These are phyloP conservation scores for Gloeostereum incarnatum DNA, from an alignment of 768 basidiomycete genomes.

Conservation along the genomic window DNA sequence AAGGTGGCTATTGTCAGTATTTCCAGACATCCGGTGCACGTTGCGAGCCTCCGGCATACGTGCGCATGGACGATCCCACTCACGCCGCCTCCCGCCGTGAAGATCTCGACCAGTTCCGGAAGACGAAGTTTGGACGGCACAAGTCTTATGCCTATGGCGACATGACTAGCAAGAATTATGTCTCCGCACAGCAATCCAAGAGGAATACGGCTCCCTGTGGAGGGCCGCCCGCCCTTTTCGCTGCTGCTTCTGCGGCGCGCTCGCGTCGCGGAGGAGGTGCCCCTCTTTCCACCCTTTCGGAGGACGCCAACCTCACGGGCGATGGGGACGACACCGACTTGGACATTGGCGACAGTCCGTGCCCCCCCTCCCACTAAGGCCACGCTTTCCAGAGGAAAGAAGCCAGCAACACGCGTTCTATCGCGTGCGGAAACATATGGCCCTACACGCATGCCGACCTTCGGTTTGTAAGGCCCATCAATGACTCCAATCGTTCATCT, in stretches of 20 bases:
- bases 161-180: conserved; percentile 29
- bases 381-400: conserved; percentile 47
- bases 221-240: conserved; percentile 47
- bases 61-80: conserved; percentile 91
- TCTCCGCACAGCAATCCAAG: conserved; percentile 36
- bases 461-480: not conserved
- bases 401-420: conserved; percentile 35
- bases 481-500: not conserved
- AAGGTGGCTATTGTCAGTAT: conserved; percentile 92
- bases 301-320: conserved; percentile 51
- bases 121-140: conserved; percentile 78
- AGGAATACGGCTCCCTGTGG: conserved; percentile 56
- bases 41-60: conserved; percentile 78
- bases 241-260: conserved; percentile 61
- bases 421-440: conserved; percentile 64
- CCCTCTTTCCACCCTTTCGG: conserved; percentile 51
- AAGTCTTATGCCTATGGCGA: conserved; percentile 95
- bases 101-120: conserved; percentile 89
- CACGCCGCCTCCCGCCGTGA: conserved; percentile 74
- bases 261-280: conserved; percentile 39
- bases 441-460: conserved; percentile 39
- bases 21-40: conserved; percentile 57
- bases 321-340: conserved; percentile 70
- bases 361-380: conserved; percentile 69
- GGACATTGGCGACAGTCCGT: conserved; percentile 81